Base-by-base conservation (phyloP, 176 grass and related monocot genomes). In the Otatea glauca region DNA sequence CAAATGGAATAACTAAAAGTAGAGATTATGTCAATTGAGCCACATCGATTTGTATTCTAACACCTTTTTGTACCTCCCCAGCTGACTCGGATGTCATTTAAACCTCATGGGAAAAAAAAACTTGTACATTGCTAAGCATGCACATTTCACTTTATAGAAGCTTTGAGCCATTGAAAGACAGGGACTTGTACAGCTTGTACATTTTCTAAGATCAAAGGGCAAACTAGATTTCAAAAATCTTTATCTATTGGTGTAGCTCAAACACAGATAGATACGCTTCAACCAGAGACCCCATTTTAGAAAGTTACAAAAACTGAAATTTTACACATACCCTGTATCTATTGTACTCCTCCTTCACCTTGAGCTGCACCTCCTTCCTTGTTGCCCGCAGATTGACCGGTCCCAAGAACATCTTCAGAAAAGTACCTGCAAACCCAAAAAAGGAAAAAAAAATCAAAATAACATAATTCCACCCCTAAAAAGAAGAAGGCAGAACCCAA, bases 301-400 rank as follows among this genome's bases (percentile, higher is more conserved):
- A 75, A 45, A 43, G 54, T 6, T 37, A 78, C 5, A 21, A 66
- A 66, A 23, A 86, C 10, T 54, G 68, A 59, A 50, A 54, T 83
- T 82, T 17, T 34, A 39, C 47, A 80, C 89, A 83, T 96, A 98
- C 96, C 85, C 94, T 93, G 79, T 98, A 98, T 83, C 86, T 96
- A 71, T 96, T 98, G 70, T 98, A 96, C 83, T 98, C 96, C 76
- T 98, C 91, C 77, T 98, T 98, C 89, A 98, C 96, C 77, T 96
- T 95, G 69, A 99, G 91, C 88, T 96, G 96, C 47, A 99, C 91
- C 45, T 99, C 96, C 59, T 99, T 99, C 75, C 93, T 91, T 41
- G 85, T 84, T 24, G 96, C 96, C 34, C 83, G 91, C 56, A 99
- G 86, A 84, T 99, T 99, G 61, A 99, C 76, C 18, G 96, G 96